Evolutionary conservation across 371 early-diverging fungal genomes (phyloP).

Genomic region (Pancytospora epiphaga): DNA sequence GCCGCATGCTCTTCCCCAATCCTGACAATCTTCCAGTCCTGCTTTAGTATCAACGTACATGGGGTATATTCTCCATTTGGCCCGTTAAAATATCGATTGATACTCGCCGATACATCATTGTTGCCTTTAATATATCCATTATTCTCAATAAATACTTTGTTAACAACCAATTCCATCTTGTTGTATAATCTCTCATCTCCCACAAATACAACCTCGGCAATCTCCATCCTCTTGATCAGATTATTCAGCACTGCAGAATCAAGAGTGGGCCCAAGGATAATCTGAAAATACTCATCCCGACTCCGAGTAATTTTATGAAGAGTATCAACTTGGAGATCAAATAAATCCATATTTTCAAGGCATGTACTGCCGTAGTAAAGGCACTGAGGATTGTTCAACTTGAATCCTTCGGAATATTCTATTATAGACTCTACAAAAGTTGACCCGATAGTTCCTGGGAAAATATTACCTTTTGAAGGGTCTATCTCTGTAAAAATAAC

Average conservation of each 20-base stretch:
- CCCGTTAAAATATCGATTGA: conserved; percentile 59
- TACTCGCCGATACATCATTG: conserved; percentile 37
- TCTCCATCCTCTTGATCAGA: conserved; percentile 32
- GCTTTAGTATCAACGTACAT: conserved; percentile 42
- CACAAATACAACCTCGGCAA: conserved; percentile 46
- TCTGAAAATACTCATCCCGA: conserved; percentile 30
- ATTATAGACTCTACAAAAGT: conserved; percentile 31
- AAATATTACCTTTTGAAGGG: conserved; percentile 40
- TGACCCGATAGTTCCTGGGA: conserved; percentile 48
- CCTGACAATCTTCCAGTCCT: conserved; percentile 45
- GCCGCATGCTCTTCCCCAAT: conserved; percentile 58
- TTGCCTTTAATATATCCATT: conserved; percentile 44
- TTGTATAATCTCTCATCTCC: conserved; percentile 57
- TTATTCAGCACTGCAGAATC: conserved; percentile 22
- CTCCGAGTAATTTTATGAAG: conserved; percentile 36
- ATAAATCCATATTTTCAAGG: conserved; percentile 49
- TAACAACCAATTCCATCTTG: conserved; percentile 17
- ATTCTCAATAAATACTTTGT: conserved; percentile 36
- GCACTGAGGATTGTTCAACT: conserved; percentile 29
- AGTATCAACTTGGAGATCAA: conserved; percentile 18
- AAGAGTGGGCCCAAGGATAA: conserved; percentile 43
- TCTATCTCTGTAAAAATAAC: conserved; percentile 51
- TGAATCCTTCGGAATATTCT: conserved; percentile 30
- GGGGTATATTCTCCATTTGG: conserved; percentile 50
- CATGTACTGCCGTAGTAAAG: conserved; percentile 48